Conservation (phyloP, 1,284 basidiomycete genomes). For the Cutaneotrichosporon dermatis region DNA sequence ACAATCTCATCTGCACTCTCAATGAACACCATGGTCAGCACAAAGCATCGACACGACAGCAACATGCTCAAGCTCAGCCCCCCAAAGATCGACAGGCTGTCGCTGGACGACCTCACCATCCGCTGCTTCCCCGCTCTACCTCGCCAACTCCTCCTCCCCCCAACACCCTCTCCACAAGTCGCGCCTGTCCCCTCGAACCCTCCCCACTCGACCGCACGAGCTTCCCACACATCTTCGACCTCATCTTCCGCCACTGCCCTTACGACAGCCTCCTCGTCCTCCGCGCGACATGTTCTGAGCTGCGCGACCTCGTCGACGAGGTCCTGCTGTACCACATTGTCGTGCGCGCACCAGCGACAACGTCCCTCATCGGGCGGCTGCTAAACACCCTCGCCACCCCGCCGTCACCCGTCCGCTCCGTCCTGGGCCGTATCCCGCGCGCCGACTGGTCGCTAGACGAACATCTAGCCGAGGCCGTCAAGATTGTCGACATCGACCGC, state of each 20-base stretch:
- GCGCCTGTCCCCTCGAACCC: neutral
- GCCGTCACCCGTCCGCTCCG: neutral
- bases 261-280: neutral
- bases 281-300: constrained; percentile 2
- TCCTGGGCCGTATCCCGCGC: neutral
- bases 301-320: constrained; percentile 3
- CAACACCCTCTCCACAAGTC: neutral
- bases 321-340: constrained; percentile 5
- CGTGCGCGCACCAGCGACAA: neutral
- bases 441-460: neutral
- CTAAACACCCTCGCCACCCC: neutral
- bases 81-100: neutral
- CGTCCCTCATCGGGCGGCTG: neutral
- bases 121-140: neutral
- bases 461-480: neutral
- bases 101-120: neutral
- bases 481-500: neutral
- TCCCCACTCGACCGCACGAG: neutral
- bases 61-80: neutral
- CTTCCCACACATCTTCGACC: constrained; percentile 13
- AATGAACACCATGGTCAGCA: too few relatives aligned
- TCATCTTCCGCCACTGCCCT: neutral
- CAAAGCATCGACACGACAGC: neutral
- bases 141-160: neutral
- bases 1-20: too few relatives aligned